Evolutionary conservation across 2,329 filamentous ascomycete genomes (phyloP).

Genomic region (Purpureocillium lavendulum): DNA sequence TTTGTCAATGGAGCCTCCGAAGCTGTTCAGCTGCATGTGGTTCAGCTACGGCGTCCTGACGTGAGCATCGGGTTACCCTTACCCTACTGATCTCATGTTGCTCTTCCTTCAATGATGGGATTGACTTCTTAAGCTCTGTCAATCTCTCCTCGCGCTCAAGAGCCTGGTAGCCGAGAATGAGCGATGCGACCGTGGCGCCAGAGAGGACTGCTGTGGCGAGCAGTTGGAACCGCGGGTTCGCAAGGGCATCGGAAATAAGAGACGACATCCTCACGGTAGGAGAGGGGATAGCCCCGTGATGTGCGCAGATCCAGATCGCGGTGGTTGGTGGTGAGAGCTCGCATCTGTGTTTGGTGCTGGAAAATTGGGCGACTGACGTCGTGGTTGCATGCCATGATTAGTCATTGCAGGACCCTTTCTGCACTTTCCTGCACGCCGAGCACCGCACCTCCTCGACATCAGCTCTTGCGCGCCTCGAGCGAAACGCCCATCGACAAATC

Average conservation of each 20-base stretch:
- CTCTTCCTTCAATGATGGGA: constrained; percentile 29
- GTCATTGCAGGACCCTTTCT: no score
- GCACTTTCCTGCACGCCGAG: no score
- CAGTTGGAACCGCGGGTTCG: constrained; percentile 49
- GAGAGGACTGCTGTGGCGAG: constrained; percentile 62
- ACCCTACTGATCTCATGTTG: constrained; percentile 13
- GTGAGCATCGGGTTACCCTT: background rate
- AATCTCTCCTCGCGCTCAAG: constrained; percentile 47
- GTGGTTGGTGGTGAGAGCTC: no score
- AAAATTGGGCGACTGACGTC: no score
- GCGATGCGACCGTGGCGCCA: constrained; percentile 50
- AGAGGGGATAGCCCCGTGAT: background rate
- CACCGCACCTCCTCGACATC: no score
- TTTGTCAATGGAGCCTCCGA: constrained; percentile 49
- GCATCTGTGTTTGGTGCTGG: no score
- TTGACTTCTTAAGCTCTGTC: constrained; percentile 50
- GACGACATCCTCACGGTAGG: constrained; percentile 29
- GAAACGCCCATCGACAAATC: no score
- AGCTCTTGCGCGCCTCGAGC: no score
- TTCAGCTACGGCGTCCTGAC: background rate
- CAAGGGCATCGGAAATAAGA: constrained; percentile 32
- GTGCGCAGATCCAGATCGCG: no score
- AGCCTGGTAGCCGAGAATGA: constrained; percentile 54
- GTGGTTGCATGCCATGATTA: no score
- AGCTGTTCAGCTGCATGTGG: constrained; percentile 46